Evolutionary conservation across 345 rosid species (phyloP).

Genomic region (Diplotaxis tenuifolia): DNA sequence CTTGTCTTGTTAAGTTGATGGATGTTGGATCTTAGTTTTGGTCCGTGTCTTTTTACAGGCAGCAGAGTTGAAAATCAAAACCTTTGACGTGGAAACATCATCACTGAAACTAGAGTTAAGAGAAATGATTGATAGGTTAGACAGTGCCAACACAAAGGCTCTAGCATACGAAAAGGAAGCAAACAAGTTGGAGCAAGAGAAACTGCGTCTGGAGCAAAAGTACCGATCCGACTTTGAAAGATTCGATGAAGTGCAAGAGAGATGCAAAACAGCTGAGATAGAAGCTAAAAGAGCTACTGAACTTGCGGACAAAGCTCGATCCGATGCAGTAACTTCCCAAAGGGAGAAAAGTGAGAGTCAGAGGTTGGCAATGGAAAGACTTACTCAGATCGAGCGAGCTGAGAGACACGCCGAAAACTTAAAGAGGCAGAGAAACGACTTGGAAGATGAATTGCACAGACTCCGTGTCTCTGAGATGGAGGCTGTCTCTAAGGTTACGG

Average conservation of each 20-base stretch:
- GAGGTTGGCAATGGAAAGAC: slow-evolving; percentile 84
- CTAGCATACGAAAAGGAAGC: slow-evolving; percentile 79
- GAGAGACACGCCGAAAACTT: slow-evolving; percentile 75
- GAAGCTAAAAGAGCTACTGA: slow-evolving; percentile 89
- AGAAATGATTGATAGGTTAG: slow-evolving; percentile 61
- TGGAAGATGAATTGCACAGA: slow-evolving; percentile 58
- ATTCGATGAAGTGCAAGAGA: slow-evolving; percentile 78
- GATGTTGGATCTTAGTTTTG: slow-evolving; percentile 15
- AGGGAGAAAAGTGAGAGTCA: slow-evolving; percentile 79
- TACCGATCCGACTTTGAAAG: slow-evolving; percentile 76
- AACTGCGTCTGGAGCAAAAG: slow-evolving; percentile 73
- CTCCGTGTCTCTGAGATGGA: slow-evolving; percentile 65
- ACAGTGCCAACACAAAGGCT: slow-evolving; percentile 62
- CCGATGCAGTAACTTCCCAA: slow-evolving; percentile 76
- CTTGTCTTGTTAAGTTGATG: background rate
- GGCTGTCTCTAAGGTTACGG: slow-evolving; percentile 61
- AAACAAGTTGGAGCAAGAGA: slow-evolving; percentile 80
- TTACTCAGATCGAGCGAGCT: slow-evolving; percentile 75
- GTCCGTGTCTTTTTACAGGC: slow-evolving; percentile 53
- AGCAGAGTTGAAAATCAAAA: slow-evolving; percentile 78
- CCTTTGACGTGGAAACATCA: slow-evolving; percentile 67
- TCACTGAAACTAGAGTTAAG: slow-evolving; percentile 58
- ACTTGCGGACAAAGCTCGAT: slow-evolving; percentile 78
- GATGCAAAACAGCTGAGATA: slow-evolving; percentile 77
- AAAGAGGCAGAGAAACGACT: slow-evolving; percentile 66